Conservation (phyloP, 2,329 filamentous ascomycete genomes). For the Pseudogymnoascus sp. region DNA sequence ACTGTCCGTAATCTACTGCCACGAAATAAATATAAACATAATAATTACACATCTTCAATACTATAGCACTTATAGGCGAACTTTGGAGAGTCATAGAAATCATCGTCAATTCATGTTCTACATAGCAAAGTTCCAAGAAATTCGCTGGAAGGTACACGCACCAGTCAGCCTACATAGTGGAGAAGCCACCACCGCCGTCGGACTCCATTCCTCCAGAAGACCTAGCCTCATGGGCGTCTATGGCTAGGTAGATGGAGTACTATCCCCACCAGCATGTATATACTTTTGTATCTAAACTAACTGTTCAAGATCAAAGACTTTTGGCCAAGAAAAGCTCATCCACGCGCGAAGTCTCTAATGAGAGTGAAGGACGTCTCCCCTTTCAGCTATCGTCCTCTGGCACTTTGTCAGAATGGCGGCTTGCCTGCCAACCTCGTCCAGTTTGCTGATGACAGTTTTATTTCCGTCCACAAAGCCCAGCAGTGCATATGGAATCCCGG, state of each 20-base stretch:
- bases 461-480: slow-evolving; percentile 82
- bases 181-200: background rate
- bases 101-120: background rate
- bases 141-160: background rate
- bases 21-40: background rate
- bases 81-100: background rate
- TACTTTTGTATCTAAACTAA: background rate
- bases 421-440: slow-evolving; percentile 74
- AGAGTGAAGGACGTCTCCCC: slow-evolving; percentile 25
- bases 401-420: slow-evolving; percentile 70
- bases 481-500: slow-evolving; percentile 74
- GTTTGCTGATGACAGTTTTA: slow-evolving; percentile 64
- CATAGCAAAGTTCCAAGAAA: slow-evolving; percentile 2
- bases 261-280: background rate
- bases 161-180: background rate
- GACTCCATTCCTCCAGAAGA: background rate
- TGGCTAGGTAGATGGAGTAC: background rate
- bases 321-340: background rate
- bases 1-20: background rate
- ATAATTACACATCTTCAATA: background rate
- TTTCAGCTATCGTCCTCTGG: slow-evolving; percentile 39
- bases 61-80: background rate
- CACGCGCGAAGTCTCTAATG: slow-evolving; percentile 13
- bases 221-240: background rate
- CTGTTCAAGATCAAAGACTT: background rate